Percentiles rank a stretch among this genome's conserved stretches.
phyloP scores from a whole-genome alignment of 1,284 basidiomycete species.

The Omphalotus olearius region DNA sequence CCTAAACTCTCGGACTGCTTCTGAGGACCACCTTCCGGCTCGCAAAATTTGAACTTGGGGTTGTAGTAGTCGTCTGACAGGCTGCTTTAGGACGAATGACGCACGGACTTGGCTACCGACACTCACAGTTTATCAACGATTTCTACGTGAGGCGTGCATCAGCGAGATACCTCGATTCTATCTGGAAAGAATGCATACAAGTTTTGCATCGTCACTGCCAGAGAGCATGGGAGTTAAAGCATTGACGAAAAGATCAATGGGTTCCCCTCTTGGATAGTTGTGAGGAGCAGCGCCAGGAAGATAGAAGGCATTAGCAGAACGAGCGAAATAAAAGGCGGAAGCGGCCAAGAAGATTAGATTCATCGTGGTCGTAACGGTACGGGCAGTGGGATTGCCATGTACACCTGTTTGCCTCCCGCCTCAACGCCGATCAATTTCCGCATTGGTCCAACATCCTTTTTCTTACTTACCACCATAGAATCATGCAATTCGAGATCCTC shows the following conservation, averaged over 20 bases:
- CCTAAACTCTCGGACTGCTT: conserved; percentile 88
- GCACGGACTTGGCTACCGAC: not conserved
- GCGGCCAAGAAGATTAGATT: conserved; percentile 11
- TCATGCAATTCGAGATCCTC: conserved; percentile 76
- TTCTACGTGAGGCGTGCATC: conserved; percentile 40
- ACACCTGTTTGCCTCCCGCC: not conserved
- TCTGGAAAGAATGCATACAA: conserved; percentile 42
- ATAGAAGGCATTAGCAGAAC: conserved; percentile 37
- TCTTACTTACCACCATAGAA: conserved; percentile 10
- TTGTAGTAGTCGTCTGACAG: conserved; percentile 83
- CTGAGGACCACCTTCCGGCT: conserved; percentile 71
- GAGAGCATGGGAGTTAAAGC: conserved; percentile 83
- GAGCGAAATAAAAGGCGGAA: conserved; percentile 13
- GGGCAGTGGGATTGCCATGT: not conserved
- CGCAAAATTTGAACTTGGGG: conserved; percentile 82
- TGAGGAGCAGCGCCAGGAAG: conserved; percentile 71
- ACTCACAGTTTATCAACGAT: conserved; percentile 77
- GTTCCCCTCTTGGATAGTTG: conserved; percentile 68
- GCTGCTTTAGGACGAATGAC: not conserved
- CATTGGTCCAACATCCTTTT: not conserved
- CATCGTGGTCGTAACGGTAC: conserved; percentile 9
- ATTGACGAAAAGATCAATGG: conserved; percentile 80
- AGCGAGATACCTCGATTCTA: not conserved
- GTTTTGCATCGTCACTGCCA: conserved; percentile 67
- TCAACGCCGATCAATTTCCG: not conserved